Percentiles rank a stretch among this genome's conserved stretches.
These are phyloP conservation scores for Cicer chorassanicum DNA, from an alignment of 306 rosid genomes.

Conservation along the genomic window DNA sequence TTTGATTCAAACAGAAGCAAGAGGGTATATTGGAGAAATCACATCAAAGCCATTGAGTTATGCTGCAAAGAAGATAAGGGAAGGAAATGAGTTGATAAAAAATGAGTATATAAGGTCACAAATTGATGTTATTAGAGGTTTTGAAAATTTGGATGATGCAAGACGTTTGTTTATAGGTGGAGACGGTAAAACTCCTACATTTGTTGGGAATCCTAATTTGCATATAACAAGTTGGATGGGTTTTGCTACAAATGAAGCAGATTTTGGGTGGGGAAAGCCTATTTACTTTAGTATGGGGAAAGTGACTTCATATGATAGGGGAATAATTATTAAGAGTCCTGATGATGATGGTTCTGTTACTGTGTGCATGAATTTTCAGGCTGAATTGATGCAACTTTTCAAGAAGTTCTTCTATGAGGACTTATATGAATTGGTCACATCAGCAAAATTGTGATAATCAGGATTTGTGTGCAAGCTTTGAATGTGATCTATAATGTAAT, in stretches of 20 bases:
- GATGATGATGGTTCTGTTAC: slow-evolving; percentile 26
- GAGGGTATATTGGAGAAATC: background rate
- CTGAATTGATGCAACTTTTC: slow-evolving; percentile 3
- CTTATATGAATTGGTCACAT: background rate
- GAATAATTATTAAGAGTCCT: background rate
- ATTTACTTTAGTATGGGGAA: background rate
- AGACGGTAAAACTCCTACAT: background rate
- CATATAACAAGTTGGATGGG: slow-evolving; percentile 22
- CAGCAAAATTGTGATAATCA: background rate
- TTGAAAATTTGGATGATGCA: background rate
- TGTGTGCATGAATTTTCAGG: slow-evolving; percentile 28
- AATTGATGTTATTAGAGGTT: background rate
- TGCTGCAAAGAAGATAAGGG: slow-evolving; percentile 22
- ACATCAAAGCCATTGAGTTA: slow-evolving; percentile 23
- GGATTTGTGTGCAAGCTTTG: background rate
- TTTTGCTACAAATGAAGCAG: background rate
- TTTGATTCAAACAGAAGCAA: background rate
- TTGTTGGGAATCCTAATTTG: slow-evolving; percentile 30
- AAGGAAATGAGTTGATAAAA: background rate
- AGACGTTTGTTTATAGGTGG: background rate
- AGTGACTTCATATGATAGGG: background rate
- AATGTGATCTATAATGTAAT: background rate
- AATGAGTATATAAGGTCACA: slow-evolving; percentile 35
- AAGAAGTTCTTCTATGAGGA: slow-evolving; percentile 13
- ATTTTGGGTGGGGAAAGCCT: slow-evolving; percentile 42